Evolutionary conservation across 306 rosid genomes (phyloP).

Genomic region (Gillenia trifoliata): DNA sequence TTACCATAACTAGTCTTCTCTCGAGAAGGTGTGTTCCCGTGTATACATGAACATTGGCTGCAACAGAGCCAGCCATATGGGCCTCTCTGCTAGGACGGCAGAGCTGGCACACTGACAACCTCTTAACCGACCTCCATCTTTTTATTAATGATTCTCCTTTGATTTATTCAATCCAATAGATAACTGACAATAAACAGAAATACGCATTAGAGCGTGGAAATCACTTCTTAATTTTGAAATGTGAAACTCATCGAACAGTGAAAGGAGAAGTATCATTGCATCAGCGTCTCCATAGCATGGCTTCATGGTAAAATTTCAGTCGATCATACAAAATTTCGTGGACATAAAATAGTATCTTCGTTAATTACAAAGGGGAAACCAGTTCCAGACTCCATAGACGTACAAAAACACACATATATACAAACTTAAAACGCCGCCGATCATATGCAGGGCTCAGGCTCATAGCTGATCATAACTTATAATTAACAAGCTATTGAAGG

Average conservation of each 20-base stretch:
- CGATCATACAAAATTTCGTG: conserved; percentile 2
- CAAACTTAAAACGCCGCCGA: conserved; percentile 25
- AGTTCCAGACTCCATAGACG: conserved; percentile 31
- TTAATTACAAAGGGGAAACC: conserved; percentile 29
- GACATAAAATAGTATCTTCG: conserved; percentile 3
- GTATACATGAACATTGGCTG: no score
- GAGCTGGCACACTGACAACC: no score
- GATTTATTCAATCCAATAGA: no score
- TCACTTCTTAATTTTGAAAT: no score
- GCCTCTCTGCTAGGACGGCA: no score
- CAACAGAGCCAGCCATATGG: no score
- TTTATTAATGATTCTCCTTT: no score
- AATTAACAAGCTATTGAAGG: not conserved
- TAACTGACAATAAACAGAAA: no score
- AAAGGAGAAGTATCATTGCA: not conserved
- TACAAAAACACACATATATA: conserved; percentile 39
- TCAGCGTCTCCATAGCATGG: not conserved
- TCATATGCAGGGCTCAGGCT: conserved; percentile 32
- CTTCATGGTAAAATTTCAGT: not conserved
- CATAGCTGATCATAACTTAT: conserved; percentile 10
- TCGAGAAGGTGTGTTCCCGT: no score
- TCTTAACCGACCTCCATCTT: no score
- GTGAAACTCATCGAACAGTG: not conserved
- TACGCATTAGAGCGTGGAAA: no score
- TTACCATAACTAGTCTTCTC: no score